A percentile compares a stretch with the other conserved stretches of the same genome.
phyloP scores from a whole-genome alignment of 805 yeast species.

The Kluyveromyces siamensis region DNA sequence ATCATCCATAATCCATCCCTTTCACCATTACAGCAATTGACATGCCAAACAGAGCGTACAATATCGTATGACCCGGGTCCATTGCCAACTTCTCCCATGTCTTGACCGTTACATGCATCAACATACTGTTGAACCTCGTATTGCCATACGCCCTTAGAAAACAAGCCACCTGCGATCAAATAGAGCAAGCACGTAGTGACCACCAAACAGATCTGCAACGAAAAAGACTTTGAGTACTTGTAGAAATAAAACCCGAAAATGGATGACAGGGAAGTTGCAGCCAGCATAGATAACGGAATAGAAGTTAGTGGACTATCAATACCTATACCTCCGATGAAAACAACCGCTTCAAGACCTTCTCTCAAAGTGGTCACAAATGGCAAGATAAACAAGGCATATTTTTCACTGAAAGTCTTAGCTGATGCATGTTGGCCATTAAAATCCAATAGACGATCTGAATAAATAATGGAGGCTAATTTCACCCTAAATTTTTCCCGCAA shows the following conservation, averaged over 20 bases:
- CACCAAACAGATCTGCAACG: conserved; percentile 66
- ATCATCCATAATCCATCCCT: conserved; percentile 93
- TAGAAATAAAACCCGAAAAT: conserved; percentile 60
- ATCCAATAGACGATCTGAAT: conserved; percentile 22
- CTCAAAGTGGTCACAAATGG: conserved; percentile 83
- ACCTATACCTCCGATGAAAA: conserved; percentile 84
- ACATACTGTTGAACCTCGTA: conserved; percentile 73
- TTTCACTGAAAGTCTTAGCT: conserved; percentile 36
- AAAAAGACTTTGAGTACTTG: conserved; percentile 68
- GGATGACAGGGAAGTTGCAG: conserved; percentile 52
- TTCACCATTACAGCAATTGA: conserved; percentile 87
- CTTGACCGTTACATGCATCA: conserved; percentile 67
- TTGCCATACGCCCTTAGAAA: conserved; percentile 87
- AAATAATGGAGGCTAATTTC: conserved; percentile 40
- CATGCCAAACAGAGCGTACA: conserved; percentile 78
- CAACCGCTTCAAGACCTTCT: conserved; percentile 89
- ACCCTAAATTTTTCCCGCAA: conserved; percentile 75
- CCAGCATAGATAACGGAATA: conserved; percentile 52
- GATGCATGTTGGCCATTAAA: conserved; percentile 14
- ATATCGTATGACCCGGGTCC: conserved; percentile 94
- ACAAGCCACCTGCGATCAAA: conserved; percentile 76
- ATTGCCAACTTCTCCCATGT: conserved; percentile 78
- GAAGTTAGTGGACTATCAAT: conserved; percentile 59
- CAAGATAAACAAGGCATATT: conserved; percentile 62
- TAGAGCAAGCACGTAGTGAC: conserved; percentile 73